Base-by-base conservation (phyloP, 139 green algal genomes). In the Desmodesmus armatus region DNA sequence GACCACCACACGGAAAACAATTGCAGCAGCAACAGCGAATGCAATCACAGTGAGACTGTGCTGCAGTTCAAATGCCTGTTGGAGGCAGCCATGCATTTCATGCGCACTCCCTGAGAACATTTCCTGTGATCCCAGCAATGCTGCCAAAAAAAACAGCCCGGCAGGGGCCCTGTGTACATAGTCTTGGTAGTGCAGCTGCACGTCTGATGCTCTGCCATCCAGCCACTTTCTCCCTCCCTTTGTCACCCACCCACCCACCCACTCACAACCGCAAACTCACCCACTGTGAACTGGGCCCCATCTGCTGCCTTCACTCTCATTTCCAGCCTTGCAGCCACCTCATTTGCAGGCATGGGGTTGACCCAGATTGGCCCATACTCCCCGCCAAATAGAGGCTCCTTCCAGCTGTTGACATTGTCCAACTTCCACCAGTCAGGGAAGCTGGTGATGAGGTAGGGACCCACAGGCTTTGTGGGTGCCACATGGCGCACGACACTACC, bases 351-450 rank as follows among this genome's bases (percentile, higher is more conserved):
- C 77, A 83, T 83, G n/a, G 58, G 77, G 3, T 33, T 44, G 4
- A 83, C 35, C 77, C 77, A 83, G 1, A 41, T 2, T n/a, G n/a
- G n/a, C n/a, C n/a, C n/a, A n/a, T n/a, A n/a, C 25, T 39, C 39
- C 1, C 43, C 58, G 58, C 21, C 13, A 29, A 83, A 83, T 2
- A 3, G 25, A 3, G 55, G 55, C 58, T 83, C 77, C 3, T 67
- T 47, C 77, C 77, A 83, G 77, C 77, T 83, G 27, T 11, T 29
- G 15, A 23, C 53, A 13, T 55, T 37, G 17, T 84, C 62, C 9
- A 84, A 41, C 40, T 55, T 73, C 78, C 78, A 84, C 78, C 78
- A 84, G 33, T 84, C 78, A 3, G 63, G 62, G 17, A 66, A 27
- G 33, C 62, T 77, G 41, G n/a, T 27, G 23, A 84, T 84, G 13